Evolutionary conservation across 768 basidiomycete genomes (phyloP), one percentile per base, ranked within the genome.

Genomic region (Termitomyces sp.): DNA sequence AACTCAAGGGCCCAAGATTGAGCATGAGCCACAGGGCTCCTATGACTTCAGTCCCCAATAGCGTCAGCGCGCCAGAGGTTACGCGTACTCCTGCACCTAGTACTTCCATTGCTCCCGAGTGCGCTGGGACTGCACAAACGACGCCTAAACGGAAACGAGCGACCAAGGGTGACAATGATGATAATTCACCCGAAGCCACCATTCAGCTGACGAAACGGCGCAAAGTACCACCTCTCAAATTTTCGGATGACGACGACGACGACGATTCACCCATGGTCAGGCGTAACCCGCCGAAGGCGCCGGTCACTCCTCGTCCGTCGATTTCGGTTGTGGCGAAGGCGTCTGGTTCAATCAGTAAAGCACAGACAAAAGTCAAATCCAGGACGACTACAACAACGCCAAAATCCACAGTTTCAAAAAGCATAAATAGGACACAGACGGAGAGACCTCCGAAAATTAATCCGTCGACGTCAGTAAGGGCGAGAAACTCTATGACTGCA

Each of bases 131-230:
- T 20, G 38, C 24, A 38, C 36, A 40, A 20, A 20, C 26, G n/a
- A 32, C 59, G 3, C 42, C 40, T 10, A 58, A 61, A 48, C 57
- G 60, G 36, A 61, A 58, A 50, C 52, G 53, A 45, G 18, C 8
- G 20, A 26, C 2, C 6, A 12, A 24, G 8, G 40, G 1, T 30
- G 45, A 50, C 20, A 49, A 55, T 12, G 53, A 47, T 1, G 51
- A 26, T 9, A 26, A 53, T 43, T 22, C 45, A n/a, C 22, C 58
- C 33, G 24, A 55, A 24, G 49, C 54, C 7, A 28, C 28, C 20
- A 42, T 22, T 26, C 42, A 38, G 4, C 9, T 52, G 10, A 56
- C 33, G 2, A 50, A 44, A n/a, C 47, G 55, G 22, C 43, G 50
- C 22, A 60, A 36, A 32, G 38, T 7, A 22, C 40, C 18, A 13